Conservation (phyloP, 1,284 basidiomycete species). For the Ganoderma lingzhi region DNA sequence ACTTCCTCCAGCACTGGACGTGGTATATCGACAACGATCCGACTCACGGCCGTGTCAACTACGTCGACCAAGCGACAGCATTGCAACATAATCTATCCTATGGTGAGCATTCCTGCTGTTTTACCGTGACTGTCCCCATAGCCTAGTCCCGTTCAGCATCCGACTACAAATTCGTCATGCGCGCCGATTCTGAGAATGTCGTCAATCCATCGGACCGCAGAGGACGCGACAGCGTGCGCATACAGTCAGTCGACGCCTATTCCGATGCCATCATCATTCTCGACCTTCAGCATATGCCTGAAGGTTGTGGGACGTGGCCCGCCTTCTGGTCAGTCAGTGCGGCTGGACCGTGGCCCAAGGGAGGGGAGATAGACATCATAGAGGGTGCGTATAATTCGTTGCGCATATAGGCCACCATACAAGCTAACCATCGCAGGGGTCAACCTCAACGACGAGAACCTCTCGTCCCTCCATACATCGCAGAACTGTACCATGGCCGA, state of each 20-base stretch:
- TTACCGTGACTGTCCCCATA: neutral
- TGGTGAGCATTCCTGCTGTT: conserved; percentile 1
- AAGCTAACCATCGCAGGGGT: conserved; percentile 45
- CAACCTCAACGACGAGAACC: conserved; percentile 51
- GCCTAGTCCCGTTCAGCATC: neutral
- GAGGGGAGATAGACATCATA: conserved; percentile 61
- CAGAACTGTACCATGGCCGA: conserved; percentile 54
- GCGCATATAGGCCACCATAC: neutral
- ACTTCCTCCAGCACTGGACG: conserved; percentile 54
- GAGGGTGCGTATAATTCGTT: conserved; percentile 46
- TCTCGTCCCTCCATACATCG: conserved; percentile 62
- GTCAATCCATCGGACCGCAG: conserved; percentile 43
- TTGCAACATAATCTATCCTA: conserved; percentile 48
- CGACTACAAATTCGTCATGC: conserved; percentile 55
- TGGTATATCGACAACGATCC: conserved; percentile 61
- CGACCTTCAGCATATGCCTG: conserved; percentile 63
- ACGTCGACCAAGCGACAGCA: conserved; percentile 51
- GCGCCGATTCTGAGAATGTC: conserved; percentile 50
- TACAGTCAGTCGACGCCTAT: conserved; percentile 52
- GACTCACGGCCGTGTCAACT: conserved; percentile 65
- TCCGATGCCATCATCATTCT: conserved; percentile 55
- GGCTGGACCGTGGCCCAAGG: conserved; percentile 59
- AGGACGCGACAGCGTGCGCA: conserved; percentile 62
- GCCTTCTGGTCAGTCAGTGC: conserved; percentile 70
- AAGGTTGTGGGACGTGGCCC: conserved; percentile 67